Conservation (phyloP, 2,329 filamentous ascomycete genomes). For the Aspergillus ruber region DNA sequence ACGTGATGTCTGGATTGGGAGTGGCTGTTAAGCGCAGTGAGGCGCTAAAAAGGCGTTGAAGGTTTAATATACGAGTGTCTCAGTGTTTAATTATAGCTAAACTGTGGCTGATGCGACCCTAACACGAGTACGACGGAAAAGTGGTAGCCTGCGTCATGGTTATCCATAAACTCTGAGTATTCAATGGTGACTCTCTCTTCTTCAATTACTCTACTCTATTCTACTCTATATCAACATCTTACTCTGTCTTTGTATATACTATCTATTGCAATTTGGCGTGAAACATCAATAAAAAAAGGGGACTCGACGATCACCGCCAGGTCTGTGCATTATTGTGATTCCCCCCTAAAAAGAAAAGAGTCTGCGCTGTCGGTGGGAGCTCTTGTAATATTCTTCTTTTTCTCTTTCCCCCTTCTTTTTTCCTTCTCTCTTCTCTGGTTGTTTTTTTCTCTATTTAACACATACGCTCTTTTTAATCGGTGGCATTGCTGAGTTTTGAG, state of each 20-base stretch:
- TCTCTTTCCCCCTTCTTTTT: conserved; percentile 1
- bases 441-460: too few relatives aligned
- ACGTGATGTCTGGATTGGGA: too few relatives aligned
- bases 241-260: neutral
- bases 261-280: neutral
- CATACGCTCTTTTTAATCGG: neutral
- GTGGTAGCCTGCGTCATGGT: too few relatives aligned
- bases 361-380: neutral
- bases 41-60: too few relatives aligned
- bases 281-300: conserved; percentile 7
- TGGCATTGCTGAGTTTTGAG: neutral
- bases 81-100: too few relatives aligned
- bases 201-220: neutral
- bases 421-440: neutral
- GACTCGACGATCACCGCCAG: conserved; percentile 13
- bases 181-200: too few relatives aligned
- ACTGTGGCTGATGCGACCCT: too few relatives aligned
- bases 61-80: too few relatives aligned
- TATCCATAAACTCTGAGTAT: too few relatives aligned
- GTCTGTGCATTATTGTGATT: conserved; percentile 10
- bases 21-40: too few relatives aligned
- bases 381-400: neutral
- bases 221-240: neutral
- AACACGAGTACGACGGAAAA: too few relatives aligned
- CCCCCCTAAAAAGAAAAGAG: conserved; percentile 8